Evolutionary conservation across 1,139 yeast species (phyloP), one percentile per base, ranked within the genome.

Genomic region (Blastobotrys proliferans): DNA sequence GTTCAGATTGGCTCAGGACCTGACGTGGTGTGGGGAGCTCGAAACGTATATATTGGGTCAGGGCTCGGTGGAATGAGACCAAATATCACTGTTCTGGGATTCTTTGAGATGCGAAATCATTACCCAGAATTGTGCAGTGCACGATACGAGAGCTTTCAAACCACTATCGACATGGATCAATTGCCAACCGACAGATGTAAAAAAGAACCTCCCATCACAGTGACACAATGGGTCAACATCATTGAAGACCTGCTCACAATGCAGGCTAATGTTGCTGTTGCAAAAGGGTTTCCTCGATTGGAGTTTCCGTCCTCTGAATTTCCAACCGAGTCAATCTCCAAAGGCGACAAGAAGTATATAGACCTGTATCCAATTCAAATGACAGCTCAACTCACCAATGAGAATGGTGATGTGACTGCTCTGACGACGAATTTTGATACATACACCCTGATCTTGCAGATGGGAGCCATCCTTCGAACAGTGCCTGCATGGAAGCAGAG

Each of bases 51-150:
- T 47, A 64, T 92, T 50, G 97, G 97, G 0, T 84, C 95, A 2
- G 98, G 98, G 0, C 69, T 92, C 14, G 98, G 98, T 5, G 97
- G 97, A 10, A 92, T 92, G 97, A 82, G 78, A 54, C 98, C 98
- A 1, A 92, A 92, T 60, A 88, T 92, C 44, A 87, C 96, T 0
- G 95, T 92, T 0, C 53, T 90, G 38, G 97, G 97, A 0, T 87
- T 87, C 56, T 84, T 81, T 54, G 95, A 90, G 56, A 13, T 19
- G 2, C 11, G 14, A 9, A 37, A 25, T 19, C 19, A 14, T 14
- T 29, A 33, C 22, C 36, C 38, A 3, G 35, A 33, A 9, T n/a
- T 27, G 17, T 38, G 30, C 9, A 18, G 38, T 9, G 5, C 9
- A 5, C 28, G 38, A 21, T 35, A 35, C 17, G 38, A 35, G 25